Percentiles rank a stretch among this genome's conserved stretches.
These are phyloP conservation scores for Yarrowia deformans DNA, from an alignment of 805 yeast genomes.

Conservation along the genomic window DNA sequence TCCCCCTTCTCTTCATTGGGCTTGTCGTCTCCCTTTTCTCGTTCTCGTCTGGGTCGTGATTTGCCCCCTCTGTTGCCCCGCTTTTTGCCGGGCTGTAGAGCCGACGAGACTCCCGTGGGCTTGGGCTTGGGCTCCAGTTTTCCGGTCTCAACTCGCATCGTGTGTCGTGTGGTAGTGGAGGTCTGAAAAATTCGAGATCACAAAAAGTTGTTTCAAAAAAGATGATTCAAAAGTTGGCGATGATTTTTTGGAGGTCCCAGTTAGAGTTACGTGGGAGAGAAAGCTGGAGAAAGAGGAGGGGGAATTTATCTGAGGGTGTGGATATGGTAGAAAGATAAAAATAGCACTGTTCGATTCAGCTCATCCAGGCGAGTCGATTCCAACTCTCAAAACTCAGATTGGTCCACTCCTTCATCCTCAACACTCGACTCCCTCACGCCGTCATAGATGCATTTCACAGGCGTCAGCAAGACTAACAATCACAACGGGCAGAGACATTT, in stretches of 20 bases:
- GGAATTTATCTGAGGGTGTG: not conserved
- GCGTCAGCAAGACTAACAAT: constrained; percentile 5
- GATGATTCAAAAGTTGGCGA: not conserved
- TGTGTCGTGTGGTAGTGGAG: not conserved
- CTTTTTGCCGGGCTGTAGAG: constrained; percentile 28
- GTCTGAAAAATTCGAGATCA: too few species aligned
- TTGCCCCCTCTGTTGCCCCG: constrained; percentile 18
- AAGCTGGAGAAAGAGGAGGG: not conserved
- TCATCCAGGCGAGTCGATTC: not conserved
- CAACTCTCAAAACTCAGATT: not conserved
- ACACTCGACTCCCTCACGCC: not conserved
- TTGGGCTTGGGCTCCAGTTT: constrained; percentile 36
- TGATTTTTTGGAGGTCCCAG: constrained; percentile 18
- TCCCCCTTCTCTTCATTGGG: not conserved
- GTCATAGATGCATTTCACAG: constrained; percentile 15
- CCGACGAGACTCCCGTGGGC: constrained; percentile 36
- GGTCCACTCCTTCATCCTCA: not conserved
- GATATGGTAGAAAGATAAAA: not conserved
- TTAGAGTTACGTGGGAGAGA: not conserved
- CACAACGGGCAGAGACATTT: too few species aligned
- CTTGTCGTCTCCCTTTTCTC: constrained; percentile 5
- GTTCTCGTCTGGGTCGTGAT: constrained; percentile 14
- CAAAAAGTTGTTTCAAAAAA: not conserved
- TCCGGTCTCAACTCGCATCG: constrained; percentile 33
- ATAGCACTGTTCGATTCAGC: not conserved